Evolutionary conservation across 129 eudicot genomes (phyloP).

Genomic region (Flaveria sonorensis): DNA sequence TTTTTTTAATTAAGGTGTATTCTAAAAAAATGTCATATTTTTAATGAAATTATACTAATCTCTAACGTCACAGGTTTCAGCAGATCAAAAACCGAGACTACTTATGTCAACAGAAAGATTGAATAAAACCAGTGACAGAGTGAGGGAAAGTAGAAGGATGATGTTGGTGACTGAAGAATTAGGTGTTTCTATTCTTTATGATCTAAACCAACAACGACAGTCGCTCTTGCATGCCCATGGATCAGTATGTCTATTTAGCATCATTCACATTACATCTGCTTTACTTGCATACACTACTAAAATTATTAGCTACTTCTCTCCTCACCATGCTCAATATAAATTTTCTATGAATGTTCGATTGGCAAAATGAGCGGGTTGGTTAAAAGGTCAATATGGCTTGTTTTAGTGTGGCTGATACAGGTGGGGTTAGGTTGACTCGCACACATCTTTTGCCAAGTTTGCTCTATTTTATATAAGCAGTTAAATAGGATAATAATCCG

Average conservation of each 20-base stretch:
- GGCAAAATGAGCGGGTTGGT: background rate
- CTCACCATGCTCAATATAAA: background rate
- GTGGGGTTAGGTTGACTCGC: too few relatives aligned
- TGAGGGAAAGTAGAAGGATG: slow-evolving; percentile 55
- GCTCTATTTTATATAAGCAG: too few relatives aligned
- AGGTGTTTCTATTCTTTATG: slow-evolving; percentile 56
- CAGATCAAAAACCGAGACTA: slow-evolving; percentile 51
- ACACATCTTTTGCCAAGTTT: too few relatives aligned
- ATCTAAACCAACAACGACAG: slow-evolving; percentile 63
- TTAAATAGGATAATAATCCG: too few relatives aligned
- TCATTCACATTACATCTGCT: background rate
- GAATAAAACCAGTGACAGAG: slow-evolving; percentile 48
- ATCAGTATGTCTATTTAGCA: slow-evolving; percentile 34
- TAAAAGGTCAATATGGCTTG: background rate
- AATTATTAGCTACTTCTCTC: background rate
- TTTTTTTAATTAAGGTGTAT: background rate
- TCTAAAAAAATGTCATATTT: background rate
- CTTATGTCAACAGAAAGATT: slow-evolving; percentile 58
- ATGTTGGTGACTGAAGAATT: slow-evolving; percentile 62
- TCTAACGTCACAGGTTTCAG: slow-evolving; percentile 40
- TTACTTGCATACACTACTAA: background rate
- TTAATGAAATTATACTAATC: background rate
- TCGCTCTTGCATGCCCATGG: slow-evolving; percentile 59
- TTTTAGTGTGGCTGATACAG: background rate
- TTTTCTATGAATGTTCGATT: background rate